These are phyloP conservation scores for Sporobolomyces phaffii DNA, from an alignment of 768 basidiomycete genomes.

Conservation along the genomic window DNA sequence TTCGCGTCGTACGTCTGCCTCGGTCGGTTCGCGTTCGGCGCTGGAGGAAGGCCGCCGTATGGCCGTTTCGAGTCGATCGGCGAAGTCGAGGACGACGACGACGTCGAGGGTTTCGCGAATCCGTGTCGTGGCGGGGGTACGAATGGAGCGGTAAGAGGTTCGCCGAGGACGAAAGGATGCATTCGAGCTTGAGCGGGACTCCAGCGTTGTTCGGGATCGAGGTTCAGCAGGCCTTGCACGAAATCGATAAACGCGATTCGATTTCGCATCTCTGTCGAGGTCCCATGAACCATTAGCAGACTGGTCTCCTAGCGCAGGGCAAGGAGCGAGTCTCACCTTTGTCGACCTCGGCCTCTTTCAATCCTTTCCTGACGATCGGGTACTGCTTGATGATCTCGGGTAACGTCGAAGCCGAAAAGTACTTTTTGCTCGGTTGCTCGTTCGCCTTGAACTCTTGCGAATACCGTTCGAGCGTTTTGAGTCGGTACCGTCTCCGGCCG, in stretches of 20 bases:
- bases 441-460: constrained; percentile 88
- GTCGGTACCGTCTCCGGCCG: constrained; percentile 66
- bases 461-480: constrained; percentile 92
- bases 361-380: constrained; percentile 74
- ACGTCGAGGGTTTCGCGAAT: constrained; percentile 5
- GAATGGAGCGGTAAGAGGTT: constrained; percentile 63
- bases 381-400: constrained; percentile 95
- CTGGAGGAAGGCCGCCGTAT: constrained; percentile 85
- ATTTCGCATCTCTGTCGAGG: constrained; percentile 73
- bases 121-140: constrained; percentile 36
- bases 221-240: constrained; percentile 82
- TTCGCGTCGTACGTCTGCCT: constrained; percentile 87
- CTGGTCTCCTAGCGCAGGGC: no score
- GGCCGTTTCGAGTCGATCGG: constrained; percentile 47
- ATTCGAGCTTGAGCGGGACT: constrained; percentile 89
- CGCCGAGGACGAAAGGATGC: constrained; percentile 97
- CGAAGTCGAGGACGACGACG: constrained; percentile 1
- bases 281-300: no score
- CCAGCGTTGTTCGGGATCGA: constrained; percentile 95
- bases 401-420: constrained; percentile 87
- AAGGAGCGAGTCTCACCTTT: no score
- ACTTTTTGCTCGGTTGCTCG: constrained; percentile 98
- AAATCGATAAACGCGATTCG: constrained; percentile 95
- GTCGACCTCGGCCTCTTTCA: constrained; percentile 71
- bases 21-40: constrained; percentile 71